These are phyloP conservation scores for Ascomycota sp. DNA, from an alignment of 2,329 filamentous ascomycete species.

Conservation along the genomic window DNA sequence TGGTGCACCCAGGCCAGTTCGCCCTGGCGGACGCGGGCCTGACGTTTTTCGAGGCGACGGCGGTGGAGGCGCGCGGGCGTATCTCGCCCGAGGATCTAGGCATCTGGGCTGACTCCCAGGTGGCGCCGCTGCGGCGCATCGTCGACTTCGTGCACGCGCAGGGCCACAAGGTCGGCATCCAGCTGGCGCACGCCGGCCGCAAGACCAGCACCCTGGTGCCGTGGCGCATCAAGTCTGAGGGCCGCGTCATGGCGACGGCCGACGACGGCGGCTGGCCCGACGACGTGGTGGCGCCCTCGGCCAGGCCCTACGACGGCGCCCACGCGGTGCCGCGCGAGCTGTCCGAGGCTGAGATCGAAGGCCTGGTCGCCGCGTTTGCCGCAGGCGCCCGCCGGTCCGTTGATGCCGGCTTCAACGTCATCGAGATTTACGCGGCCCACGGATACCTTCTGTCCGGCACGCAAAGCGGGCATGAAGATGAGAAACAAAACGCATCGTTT, in stretches of 20 bases:
- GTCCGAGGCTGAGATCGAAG: conserved; percentile 45
- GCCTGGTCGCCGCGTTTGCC: conserved; percentile 40
- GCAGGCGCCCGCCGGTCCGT: conserved; percentile 38
- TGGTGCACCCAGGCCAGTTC: conserved; percentile 65
- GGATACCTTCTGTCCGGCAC: conserved; percentile 46
- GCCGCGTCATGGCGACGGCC: conserved; percentile 28
- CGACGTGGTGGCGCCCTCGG: conserved; percentile 29
- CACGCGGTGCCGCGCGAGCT: conserved; percentile 46
- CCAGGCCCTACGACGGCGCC: conserved; percentile 36
- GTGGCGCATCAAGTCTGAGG: conserved; percentile 36
- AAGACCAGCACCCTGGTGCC: conserved; percentile 41
- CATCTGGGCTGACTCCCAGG: conserved; percentile 70
- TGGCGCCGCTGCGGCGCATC: conserved; percentile 47
- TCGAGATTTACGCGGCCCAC: conserved; percentile 48
- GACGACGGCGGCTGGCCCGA: conserved; percentile 35
- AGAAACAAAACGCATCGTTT: no score
- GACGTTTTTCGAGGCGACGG: conserved; percentile 58
- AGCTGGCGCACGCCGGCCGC: conserved; percentile 63
- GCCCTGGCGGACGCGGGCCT: conserved; percentile 55
- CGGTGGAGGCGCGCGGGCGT: conserved; percentile 54
- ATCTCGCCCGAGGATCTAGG: conserved; percentile 67
- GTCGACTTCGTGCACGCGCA: conserved; percentile 67
- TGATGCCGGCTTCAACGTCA: conserved; percentile 51
- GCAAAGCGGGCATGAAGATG: no score
- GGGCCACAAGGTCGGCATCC: conserved; percentile 55